These are phyloP conservation scores for Stevia rebaudiana DNA, from an alignment of 140 eudicot genomes.

Conservation along the genomic window DNA sequence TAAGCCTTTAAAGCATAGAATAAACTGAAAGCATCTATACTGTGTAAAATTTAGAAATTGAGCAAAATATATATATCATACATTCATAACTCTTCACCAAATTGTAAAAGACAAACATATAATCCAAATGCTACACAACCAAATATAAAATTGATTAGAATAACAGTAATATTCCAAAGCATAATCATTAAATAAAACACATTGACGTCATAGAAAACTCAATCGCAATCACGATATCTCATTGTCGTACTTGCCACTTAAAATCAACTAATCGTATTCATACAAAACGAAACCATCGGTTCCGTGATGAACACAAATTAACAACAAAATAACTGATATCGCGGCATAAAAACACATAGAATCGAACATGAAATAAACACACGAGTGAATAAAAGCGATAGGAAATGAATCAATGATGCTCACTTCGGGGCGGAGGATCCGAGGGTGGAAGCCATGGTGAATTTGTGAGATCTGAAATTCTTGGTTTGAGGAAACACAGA, in stretches of 20 bases:
- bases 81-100: background rate
- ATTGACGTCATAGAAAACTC: conserved; percentile 9
- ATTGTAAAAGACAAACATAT: conserved; percentile 16
- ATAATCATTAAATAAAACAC: background rate
- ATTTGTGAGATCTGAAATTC: conserved; percentile 58
- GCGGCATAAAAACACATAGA: conserved; percentile 18
- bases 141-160: background rate
- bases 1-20: background rate
- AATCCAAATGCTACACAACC: conserved; percentile 18
- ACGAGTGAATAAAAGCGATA: background rate
- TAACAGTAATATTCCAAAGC: background rate
- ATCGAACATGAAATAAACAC: conserved; percentile 6
- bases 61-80: background rate
- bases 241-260: conserved; percentile 2
- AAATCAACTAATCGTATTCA: conserved; percentile 2
- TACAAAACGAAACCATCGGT: background rate
- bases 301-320: conserved; percentile 17
- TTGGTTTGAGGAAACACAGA: conserved; percentile 31
- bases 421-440: conserved; percentile 51
- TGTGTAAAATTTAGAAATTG: background rate
- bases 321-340: background rate
- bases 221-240: conserved; percentile 14
- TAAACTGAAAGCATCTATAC: background rate
- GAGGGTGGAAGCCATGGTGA: conserved; percentile 65
- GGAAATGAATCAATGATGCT: background rate